phyloP scores from a whole-genome alignment of 768 basidiomycete genomes.

The Coprinopsis marcescibilis region DNA sequence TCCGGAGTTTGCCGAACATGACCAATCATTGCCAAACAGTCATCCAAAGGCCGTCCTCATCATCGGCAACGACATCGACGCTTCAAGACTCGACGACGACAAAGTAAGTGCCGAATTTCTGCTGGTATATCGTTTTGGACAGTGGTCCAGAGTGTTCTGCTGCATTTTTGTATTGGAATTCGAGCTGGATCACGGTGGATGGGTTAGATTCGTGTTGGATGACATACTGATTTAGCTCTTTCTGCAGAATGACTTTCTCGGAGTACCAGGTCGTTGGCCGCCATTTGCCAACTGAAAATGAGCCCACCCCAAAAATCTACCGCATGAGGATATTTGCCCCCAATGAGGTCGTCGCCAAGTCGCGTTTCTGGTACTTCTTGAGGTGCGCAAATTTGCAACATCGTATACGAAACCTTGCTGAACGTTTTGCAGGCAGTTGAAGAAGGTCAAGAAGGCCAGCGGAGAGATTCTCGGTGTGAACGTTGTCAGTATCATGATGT shows the following conservation, averaged over 20 bases:
- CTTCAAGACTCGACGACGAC: slow-evolving; percentile 3
- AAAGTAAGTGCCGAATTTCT: no score
- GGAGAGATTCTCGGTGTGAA: slow-evolving; percentile 99
- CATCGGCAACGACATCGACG: no score
- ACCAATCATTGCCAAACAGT: no score
- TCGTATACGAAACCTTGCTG: background rate
- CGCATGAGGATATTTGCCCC: slow-evolving; percentile 99
- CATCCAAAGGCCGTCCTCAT: no score
- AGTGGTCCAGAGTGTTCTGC: no score
- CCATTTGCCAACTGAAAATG: slow-evolving; percentile 89
- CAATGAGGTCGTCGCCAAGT: slow-evolving; percentile 98
- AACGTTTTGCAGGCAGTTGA: slow-evolving; percentile 62
- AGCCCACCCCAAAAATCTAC: slow-evolving; percentile 96
- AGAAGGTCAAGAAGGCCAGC: slow-evolving; percentile 99
- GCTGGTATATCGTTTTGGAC: no score
- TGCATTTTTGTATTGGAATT: background rate
- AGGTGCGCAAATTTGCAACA: slow-evolving; percentile 42
- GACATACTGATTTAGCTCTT: background rate
- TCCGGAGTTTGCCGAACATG: no score
- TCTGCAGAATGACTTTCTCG: slow-evolving; percentile 63
- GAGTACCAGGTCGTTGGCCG: slow-evolving; percentile 99
- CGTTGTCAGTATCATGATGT: slow-evolving; percentile 74
- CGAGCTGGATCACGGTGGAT: slow-evolving; percentile 1
- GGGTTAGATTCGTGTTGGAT: background rate
- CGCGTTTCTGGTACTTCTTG: slow-evolving; percentile 99